phyloP scores from a whole-genome alignment of 352 stramenopile genomes.

The Aphanomyces euteiches region DNA sequence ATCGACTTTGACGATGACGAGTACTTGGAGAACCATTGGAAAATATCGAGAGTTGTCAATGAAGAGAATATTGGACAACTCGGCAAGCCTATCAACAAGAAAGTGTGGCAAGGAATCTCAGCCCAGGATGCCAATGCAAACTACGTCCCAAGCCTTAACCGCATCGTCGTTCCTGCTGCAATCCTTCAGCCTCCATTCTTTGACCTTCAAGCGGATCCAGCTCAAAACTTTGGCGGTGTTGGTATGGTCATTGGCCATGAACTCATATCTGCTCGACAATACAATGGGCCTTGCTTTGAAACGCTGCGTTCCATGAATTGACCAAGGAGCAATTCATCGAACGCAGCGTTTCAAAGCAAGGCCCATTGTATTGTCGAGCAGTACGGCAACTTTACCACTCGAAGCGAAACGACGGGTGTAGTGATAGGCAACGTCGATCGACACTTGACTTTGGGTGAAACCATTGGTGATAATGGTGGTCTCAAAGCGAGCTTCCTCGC shows the following conservation, averaged over 20 bases:
- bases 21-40: conserved; percentile 52
- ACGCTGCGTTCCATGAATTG: no score
- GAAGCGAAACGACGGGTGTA: conserved; percentile 35
- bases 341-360: conserved; percentile 45
- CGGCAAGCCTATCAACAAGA: no score
- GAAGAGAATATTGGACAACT: no score
- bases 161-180: conserved; percentile 91
- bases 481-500: conserved; percentile 51
- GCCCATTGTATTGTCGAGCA: conserved; percentile 51
- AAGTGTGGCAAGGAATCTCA: conserved; percentile 42
- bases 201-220: conserved; percentile 63
- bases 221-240: conserved; percentile 89
- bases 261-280: no score
- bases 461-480: conserved; percentile 88
- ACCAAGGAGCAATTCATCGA: conserved; percentile 64
- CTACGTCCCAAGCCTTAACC: conserved; percentile 60
- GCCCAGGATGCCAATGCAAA: conserved; percentile 89
- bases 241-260: conserved; percentile 91
- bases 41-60: background rate
- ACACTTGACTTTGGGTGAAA: conserved; percentile 87
- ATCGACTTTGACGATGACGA: conserved; percentile 46
- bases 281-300: no score
- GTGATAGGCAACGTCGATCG: conserved; percentile 73
- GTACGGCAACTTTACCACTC: conserved; percentile 51
- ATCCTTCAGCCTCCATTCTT: conserved; percentile 90